Evolutionary conservation across 2,329 filamentous ascomycete genomes (phyloP), one percentile per base, ranked within the genome.

Genomic region (Plenodomus biglobosus): DNA sequence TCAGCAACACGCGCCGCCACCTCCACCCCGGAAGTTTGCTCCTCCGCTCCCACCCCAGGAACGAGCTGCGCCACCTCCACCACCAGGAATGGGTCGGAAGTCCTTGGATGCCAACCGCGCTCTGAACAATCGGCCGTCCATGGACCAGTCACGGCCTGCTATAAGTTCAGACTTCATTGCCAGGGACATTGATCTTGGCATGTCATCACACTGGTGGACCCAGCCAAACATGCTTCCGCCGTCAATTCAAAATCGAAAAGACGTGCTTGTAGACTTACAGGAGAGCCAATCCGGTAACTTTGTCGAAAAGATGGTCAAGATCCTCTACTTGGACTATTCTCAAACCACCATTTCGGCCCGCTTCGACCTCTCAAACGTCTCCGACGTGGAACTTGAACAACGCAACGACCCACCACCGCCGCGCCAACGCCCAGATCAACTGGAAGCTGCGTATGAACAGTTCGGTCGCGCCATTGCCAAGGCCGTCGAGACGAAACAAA

Each of bases 271-370:
- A 42, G 91, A 97, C 71, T 81, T 86, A 18, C 89, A 95, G 56
- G 90, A 96, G 66, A 84, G 85, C 1, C 82, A 85, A 13, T 86
- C 86, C 21, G 85, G 88, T 20, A 86, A 85, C 68, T 84, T 84
- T 0, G 77, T 95, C 17, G 88, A 86, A 6, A 92, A 92, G 57
- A 85, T 92, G 50, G 80, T 96, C 36, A 94, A 87, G 61, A 78
- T 97, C n/a, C 76, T 99, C 8, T 99, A 90, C 76, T 86, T 91
- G 64, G 94, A 99, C 74, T 99, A 99, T 72, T 96, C 92, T 16
- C 94, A 97, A 69, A 97, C 92, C 0, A 80, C 95, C 55, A 82
- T 99, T 63, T 90, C 86, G 0, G 88, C 86, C 16, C 85, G 81
- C 42, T 97, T 87, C 69, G 88, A 96, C 68, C 78, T 85, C 1